Base-by-base conservation (phyloP, 495 filamentous ascomycete species). In the Penicillium crystallinum region DNA sequence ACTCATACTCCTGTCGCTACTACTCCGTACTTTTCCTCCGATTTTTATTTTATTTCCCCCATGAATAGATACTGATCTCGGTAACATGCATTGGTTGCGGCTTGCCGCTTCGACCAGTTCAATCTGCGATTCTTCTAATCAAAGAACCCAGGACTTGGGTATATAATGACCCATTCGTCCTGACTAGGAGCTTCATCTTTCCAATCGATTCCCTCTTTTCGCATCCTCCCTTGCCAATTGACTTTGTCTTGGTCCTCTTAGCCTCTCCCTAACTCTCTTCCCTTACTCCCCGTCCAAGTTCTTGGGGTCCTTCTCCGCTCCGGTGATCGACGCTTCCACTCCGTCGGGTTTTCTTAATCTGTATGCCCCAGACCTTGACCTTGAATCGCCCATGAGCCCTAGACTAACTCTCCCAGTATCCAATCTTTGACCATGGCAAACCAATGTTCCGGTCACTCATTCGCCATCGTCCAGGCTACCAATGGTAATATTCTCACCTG, bases 401-500 rank as follows among this genome's bases (percentile, higher is more conserved):
- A n/a, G 23, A 27, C 23, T 27, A 27, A 27, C 23, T 46, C 15
- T 8, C 27, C 25, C 4, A 17, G 9, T 43, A 14, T 27, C 27
- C 6, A 7, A 30, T 23, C 18, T 29, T 22, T 27, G 23, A 27
- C 15, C 21, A 77, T 77, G 74, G 72, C 73, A 52, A 77, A 77
- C 56, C 69, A 74, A 44, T 77, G 74, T 55, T 68, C 71, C 39
- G 73, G 73, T 49, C 74, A 77, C 47, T 49, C 58, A 25, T 77
- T 75, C 44, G 69, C 66, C 58, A 74, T 77, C 45, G 61, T 75
- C 18, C 74, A 77, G 55, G 66, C 69, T 11, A 71, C 71, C 31
- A 75, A 77, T 56, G 74, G 74, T 41, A 77, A 74, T 46, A 73
- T 77, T 54, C 61, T 77, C 46, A 72, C 73, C 35, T 77, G 73